Evolutionary conservation across 164 flowering plant species (phyloP).

Genomic region (Liriodendron chinense): DNA sequence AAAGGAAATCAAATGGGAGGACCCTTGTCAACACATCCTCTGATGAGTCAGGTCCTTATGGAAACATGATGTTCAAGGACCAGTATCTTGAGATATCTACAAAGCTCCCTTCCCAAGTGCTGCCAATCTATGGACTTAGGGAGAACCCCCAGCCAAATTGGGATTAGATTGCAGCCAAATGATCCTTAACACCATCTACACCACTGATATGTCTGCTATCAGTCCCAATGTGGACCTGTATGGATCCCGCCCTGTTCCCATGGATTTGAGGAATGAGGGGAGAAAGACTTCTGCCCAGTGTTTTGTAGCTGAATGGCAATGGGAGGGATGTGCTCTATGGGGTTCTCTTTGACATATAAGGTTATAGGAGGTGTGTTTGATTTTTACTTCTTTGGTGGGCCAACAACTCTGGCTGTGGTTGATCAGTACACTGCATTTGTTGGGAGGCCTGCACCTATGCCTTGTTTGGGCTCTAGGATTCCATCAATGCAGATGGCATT

Average conservation of each 20-base stretch:
- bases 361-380: constrained; percentile 94
- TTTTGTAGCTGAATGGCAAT: constrained; percentile 81
- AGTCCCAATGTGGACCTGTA: constrained; percentile 77
- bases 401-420: constrained; percentile 69
- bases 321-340: constrained; percentile 94
- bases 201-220: constrained; percentile 77
- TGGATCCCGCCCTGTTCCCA: constrained; percentile 85
- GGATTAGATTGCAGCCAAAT: constrained; percentile 68
- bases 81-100: constrained; percentile 90
- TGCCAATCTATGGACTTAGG: constrained; percentile 83
- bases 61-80: constrained; percentile 79
- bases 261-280: constrained; percentile 78
- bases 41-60: constrained; percentile 48
- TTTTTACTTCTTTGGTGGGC: constrained; percentile 86
- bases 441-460: constrained; percentile 97
- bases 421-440: constrained; percentile 81
- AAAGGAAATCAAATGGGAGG: constrained; percentile 71
- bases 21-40: constrained; percentile 69
- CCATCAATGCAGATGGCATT: constrained; percentile 96
- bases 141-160: constrained; percentile 86
- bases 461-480: constrained; percentile 94
- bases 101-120: constrained; percentile 63
- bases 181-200: constrained; percentile 87
- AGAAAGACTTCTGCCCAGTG: constrained; percentile 63
- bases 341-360: constrained; percentile 83